Base-by-base conservation (phyloP, 345 rosid genomes). In the Gossypium mustelinum region DNA sequence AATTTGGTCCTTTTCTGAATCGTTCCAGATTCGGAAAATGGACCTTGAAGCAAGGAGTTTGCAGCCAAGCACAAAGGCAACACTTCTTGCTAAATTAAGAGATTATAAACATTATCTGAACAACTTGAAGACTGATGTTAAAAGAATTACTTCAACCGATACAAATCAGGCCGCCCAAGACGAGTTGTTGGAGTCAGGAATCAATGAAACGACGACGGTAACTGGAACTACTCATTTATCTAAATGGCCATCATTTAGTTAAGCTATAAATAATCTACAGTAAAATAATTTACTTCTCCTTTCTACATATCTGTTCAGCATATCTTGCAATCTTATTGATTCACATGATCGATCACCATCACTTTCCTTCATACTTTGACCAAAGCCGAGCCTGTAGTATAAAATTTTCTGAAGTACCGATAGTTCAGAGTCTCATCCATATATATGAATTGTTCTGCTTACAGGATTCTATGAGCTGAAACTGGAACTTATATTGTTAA, bases 41-140 rank as follows among this genome's bases (percentile, higher is more conserved):
- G 90, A 87, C 76, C 87, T 85, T 55, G 89, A 87, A 75, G 89
- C 90, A 7, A 84, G 87, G 65, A 84, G 84, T 79, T 77, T 87
- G 81, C 85, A 75, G 73, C 83, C 89, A 16, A 81, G 61, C 44
- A 63, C 78, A 17, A 85, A 87, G 80, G 81, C 85, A 6, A 22
- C 27, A 39, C 86, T 87, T 64, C 82, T 87, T 75, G 80, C 86
- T 44, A 87, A 87, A 78, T 39, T 85, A 43, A 79, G 87, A 70
- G 90, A 85, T 75, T 85, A 87, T 54, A 87, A 82, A 65, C 66
- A 78, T 41, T 85, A 85, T 67, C 75, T 87, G 51, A 85, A 81
- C 82, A 85, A 84, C 76, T 66, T 87, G 78, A 85, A 85, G 69
- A 78, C 41, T 9, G 86, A 82, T 72, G 82, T 77, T 12, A 84